Conservation (phyloP, 2,329 filamentous ascomycete genomes). For the Incumbomyces lentus region DNA sequence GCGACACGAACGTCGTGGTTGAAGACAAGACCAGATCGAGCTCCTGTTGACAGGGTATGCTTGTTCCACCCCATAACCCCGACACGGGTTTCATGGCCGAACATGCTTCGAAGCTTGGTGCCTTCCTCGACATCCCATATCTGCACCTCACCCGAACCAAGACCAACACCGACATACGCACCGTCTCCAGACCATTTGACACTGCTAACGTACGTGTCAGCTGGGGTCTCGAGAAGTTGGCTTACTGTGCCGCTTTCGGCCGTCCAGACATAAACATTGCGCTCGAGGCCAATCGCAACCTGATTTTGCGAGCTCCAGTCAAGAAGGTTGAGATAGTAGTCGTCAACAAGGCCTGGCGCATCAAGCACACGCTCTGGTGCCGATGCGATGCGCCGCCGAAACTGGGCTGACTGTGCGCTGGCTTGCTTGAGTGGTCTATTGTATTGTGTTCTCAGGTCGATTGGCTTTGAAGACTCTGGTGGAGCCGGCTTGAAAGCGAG, state of each 20-base stretch:
- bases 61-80: constrained; percentile 99
- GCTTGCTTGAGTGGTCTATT: constrained; percentile 84
- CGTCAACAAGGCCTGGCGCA: constrained; percentile 88
- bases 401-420: constrained; percentile 66
- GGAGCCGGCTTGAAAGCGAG: constrained; percentile 96
- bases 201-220: constrained; percentile 93
- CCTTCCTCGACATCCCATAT: constrained; percentile 70
- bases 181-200: constrained; percentile 98
- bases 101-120: constrained; percentile 95
- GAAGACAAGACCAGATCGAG: constrained; percentile 76
- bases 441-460: constrained; percentile 94
- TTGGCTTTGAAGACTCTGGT: constrained; percentile 96
- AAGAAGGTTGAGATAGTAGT: constrained; percentile 97
- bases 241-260: constrained; percentile 84
- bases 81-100: constrained; percentile 90
- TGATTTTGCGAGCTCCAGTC: constrained; percentile 98
- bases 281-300: constrained; percentile 93
- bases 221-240: constrained; percentile 74
- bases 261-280: constrained; percentile 97
- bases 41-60: constrained; percentile 89
- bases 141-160: constrained; percentile 92
- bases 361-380: constrained; percentile 93
- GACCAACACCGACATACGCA: constrained; percentile 88
- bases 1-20: constrained; percentile 98
- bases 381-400: constrained; percentile 82